Conservation (phyloP, 441 rosid genomes). For the Capsella rubella region DNA sequence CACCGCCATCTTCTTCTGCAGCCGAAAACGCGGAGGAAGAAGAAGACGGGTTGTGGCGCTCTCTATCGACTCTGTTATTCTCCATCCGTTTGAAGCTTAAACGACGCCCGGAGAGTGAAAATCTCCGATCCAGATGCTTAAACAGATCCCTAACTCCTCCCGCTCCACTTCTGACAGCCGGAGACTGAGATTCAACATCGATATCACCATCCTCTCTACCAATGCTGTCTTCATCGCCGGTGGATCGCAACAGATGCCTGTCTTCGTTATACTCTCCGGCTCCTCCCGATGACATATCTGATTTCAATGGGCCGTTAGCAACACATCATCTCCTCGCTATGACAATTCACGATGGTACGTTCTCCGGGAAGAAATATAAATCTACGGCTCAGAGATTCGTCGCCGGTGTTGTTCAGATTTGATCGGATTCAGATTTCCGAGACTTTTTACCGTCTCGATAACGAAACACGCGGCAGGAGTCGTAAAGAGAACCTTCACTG, state of each 20-base stretch:
- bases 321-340: slow-evolving; percentile 19
- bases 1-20: slow-evolving; percentile 12
- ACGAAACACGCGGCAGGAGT: slow-evolving; percentile 37
- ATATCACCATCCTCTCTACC: slow-evolving; percentile 13
- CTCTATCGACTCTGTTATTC: slow-evolving; percentile 42
- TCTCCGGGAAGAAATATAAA: slow-evolving; percentile 8
- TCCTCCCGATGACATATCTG: slow-evolving; percentile 42
- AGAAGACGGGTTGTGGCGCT: slow-evolving; percentile 36
- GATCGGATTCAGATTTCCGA: slow-evolving; percentile 42
- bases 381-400: slow-evolving; percentile 19
- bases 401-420: slow-evolving; percentile 43
- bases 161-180: slow-evolving; percentile 29
- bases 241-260: slow-evolving; percentile 59
- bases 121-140: slow-evolving; percentile 72
- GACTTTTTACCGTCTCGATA: slow-evolving; percentile 33
- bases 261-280: slow-evolving; percentile 58
- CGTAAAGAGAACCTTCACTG: slow-evolving; percentile 13
- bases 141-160: slow-evolving; percentile 59
- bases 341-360: not conserved
- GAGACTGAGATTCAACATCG: slow-evolving; percentile 61
- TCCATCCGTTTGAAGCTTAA: slow-evolving; percentile 60
- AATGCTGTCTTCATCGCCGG: slow-evolving; percentile 38
- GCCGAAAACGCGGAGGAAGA: slow-evolving; percentile 33
- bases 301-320: slow-evolving; percentile 22
- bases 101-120: slow-evolving; percentile 63